Evolutionary conservation across 2,329 filamentous ascomycete species (phyloP), one percentile per base, ranked within the genome.

Genomic region (Tolypocladium capitatum): DNA sequence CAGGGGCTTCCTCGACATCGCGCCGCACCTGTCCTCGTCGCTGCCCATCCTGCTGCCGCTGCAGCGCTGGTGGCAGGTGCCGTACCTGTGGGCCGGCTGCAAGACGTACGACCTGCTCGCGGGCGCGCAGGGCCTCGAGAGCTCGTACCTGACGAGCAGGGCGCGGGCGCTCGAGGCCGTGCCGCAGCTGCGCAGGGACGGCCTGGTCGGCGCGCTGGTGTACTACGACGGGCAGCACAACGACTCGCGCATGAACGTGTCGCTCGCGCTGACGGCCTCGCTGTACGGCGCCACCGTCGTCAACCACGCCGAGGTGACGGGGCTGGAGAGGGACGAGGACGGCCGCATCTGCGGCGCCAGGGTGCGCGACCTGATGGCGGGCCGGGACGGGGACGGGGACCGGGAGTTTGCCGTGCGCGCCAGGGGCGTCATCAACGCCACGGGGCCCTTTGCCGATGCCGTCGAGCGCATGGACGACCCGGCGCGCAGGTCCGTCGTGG

Each of bases 201-300:
- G 80, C 52, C 69, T 91, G 16, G 76, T 88, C 46, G 86, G 86
- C 54, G 86, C 86, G 32, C 69, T 91, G 58, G 85, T 91, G 34
- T 92, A 92, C 73, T 91, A 91, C 62, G 83, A 92, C 68, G 86
- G 86, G 52, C 85, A 86, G 49, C 86, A 91, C 70, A 91, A 92
- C 61, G 86, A 92, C 62, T 88, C 86, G 27, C 80, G 86, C 52
- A 92, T 91, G 85, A 91, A 91, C 63, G 81, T 90, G 42, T 87
- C 84, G 10, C 74, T 92, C 44, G 86, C 84, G 21, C 81, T 88
- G 72, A 91, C 86, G 8, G 85, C 86, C 47, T 81, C 84, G 9
- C 73, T 90, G 33, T 90, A 90, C 61, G 86, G 86, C 49, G 81
- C 82, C 43, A 91, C 84, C 14, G 75, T 91, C 24, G 79, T 89